Evolutionary conservation across 768 basidiomycete genomes (phyloP), one percentile per base, ranked within the genome.

Genomic region (Vararia minispora): DNA sequence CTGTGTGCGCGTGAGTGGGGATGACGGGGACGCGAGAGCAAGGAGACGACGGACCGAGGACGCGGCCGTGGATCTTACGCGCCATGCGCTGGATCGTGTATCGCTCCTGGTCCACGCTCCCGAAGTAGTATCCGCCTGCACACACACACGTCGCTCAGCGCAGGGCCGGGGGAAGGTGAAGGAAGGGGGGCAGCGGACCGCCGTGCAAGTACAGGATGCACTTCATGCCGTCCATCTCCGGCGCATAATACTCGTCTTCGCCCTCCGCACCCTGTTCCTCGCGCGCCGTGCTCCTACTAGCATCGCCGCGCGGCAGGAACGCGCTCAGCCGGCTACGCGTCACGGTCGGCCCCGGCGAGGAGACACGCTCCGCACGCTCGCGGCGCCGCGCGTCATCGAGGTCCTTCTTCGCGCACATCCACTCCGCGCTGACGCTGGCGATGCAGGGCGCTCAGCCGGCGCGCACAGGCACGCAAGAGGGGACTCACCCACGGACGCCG

Each of bases 1-100:
- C 81, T 84, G 43, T 9, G 38, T 59, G 11, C 22, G 26, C 11
- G 22, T 28, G 35, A 12, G 8, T 29, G 31, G 30, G 37, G 5
- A 17, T 21, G 6, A 62, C 28, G 16, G n/a, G 17, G 11, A 18
- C 10, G 9, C 2, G 14, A 7, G 14, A 6, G 3, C 34, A 26
- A 13, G 21, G 22, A 27, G 5, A 42, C 17, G 16, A 52, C 68
- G 28, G 51, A 77, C 79, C 75, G 50, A 94, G 87, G 10, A 88
- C 83, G 33, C 94, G 74, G 1, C 92, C 92, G 43, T 79, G 87
- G 56, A 89, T 89, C 60, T 97, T 98, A 28, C 91, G 75, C 5
- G 92, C 92, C 51, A 78, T 75, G 17, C 90, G 72, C 55, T 88
- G 83, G 31, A 88, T 79, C 48, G 74, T 74, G 37, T 83, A 75